These are phyloP conservation scores for Westerdykella aurantiaca DNA, from an alignment of 2,329 filamentous ascomycete genomes.

Conservation along the genomic window DNA sequence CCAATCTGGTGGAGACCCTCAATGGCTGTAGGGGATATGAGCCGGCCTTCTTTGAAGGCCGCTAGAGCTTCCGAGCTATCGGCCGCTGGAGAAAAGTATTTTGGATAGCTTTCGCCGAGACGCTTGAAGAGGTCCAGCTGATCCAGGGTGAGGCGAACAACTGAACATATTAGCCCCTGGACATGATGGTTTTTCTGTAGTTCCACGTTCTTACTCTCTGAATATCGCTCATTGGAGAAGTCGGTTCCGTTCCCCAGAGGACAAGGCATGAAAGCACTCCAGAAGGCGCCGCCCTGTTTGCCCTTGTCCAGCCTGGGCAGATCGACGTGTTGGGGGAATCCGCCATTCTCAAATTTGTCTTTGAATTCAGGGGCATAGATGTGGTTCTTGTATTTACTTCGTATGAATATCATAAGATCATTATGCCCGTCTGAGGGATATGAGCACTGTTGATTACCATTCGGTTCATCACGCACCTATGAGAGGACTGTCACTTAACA, in stretches of 20 bases:
- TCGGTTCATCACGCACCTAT: conserved; percentile 29
- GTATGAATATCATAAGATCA: conserved; percentile 73
- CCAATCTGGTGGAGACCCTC: conserved; percentile 82
- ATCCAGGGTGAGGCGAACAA: conserved; percentile 62
- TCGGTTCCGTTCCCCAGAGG: conserved; percentile 61
- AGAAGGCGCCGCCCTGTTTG: conserved; percentile 78
- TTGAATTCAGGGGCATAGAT: conserved; percentile 71
- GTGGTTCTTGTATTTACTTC: conserved; percentile 63
- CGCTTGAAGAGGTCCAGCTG: conserved; percentile 70
- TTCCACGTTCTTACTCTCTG: conserved; percentile 48
- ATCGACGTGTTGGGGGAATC: conserved; percentile 67
- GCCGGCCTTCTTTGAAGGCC: conserved; percentile 37
- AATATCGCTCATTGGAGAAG: conserved; percentile 68
- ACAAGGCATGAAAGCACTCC: conserved; percentile 79
- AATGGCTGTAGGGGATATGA: conserved; percentile 12
- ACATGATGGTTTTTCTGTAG: not conserved
- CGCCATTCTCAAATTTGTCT: conserved; percentile 66
- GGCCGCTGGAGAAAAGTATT: conserved; percentile 60
- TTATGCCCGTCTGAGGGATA: conserved; percentile 70
- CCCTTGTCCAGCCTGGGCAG: conserved; percentile 67
- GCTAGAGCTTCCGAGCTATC: conserved; percentile 57
- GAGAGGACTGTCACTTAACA: conserved; percentile 36
- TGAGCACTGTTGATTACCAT: conserved; percentile 11
- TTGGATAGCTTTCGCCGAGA: conserved; percentile 58
- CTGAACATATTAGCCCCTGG: conserved; percentile 30